Base-by-base conservation (phyloP, 1,284 basidiomycete genomes). In the Laetiporus sulphureus region DNA sequence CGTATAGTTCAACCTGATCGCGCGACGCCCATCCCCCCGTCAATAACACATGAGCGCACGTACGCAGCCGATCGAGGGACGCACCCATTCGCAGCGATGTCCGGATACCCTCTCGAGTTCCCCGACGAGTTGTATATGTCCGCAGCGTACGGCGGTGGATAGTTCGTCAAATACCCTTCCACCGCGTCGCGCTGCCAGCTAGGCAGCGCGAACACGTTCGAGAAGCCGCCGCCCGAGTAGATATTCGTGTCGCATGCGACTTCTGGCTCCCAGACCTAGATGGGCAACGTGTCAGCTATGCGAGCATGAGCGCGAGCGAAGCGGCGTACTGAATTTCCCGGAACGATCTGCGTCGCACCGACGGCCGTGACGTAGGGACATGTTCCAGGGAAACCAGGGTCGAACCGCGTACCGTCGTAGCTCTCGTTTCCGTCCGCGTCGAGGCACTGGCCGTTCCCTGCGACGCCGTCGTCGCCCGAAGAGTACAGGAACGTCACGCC, bases 311-410 rank as follows among this genome's bases (percentile, higher is more conserved):
- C 19, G 11, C 34, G 18, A 41, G 16, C 5, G 13, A 27, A 27
- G 35, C 13, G 6, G 20, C 33, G 12, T 15, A 36, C 33, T 3
- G 35, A 35, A 11, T 38, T 42, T 16, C 35, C 35, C 10, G 35
- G 32, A 12, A 13, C 32, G 24, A 29, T 8, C 18, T 13, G 18
- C 20, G 77, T 80, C 16, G 71, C 75, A 18, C 77, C 78, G 15
- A 83, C 78, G 13, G 73, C 51, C 5, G 79, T 83, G 21, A 83
- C 73, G 50, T 68, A 86, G 1, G 83, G 83, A 59, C 83, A 50
- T 21, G 36, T 40, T 24, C 44, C 44, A 4, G 60, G 56, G 53
- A 61, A 60, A 12, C 40, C 39, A 6, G 62, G 63, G 19, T 44
- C 42, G 45, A 52, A 55, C 33, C 36, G 19, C 31, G 25, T 42